phyloP scores from a whole-genome alignment of 176 grass and related monocot genomes.

The Pontederia paniculata region DNA sequence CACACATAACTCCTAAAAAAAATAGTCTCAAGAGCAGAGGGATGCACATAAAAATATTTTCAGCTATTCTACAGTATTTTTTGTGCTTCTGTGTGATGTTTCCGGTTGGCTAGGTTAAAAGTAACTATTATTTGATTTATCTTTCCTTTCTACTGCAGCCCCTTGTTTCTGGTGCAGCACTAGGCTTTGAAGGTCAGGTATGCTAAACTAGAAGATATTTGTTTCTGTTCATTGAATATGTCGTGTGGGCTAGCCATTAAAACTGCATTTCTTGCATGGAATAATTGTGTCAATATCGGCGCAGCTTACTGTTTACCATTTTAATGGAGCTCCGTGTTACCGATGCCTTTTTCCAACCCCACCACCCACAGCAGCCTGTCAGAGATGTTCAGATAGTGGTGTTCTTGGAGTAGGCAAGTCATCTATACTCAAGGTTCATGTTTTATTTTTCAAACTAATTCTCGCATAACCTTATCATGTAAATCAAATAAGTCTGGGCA shows the following conservation, averaged over 20 bases:
- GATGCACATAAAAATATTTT: no score
- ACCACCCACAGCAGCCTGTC: constrained; percentile 69
- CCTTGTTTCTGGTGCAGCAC: constrained; percentile 75
- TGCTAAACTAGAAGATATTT: constrained; percentile 6
- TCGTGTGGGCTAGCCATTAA: constrained; percentile 13
- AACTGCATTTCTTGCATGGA: neutral
- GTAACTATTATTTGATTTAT: neutral
- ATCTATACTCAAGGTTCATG: neutral
- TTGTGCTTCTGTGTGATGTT: neutral
- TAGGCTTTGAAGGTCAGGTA: constrained; percentile 97
- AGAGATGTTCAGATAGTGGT: constrained; percentile 87
- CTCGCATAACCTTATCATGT: neutral
- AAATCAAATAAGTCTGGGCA: neutral
- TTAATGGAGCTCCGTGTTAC: constrained; percentile 93
- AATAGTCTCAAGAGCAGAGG: no score
- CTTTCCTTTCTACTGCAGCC: constrained; percentile 41
- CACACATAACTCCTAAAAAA: no score
- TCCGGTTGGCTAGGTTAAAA: constrained; percentile 2
- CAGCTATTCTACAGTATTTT: neutral
- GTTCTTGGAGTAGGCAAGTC: constrained; percentile 88
- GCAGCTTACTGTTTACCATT: constrained; percentile 86
- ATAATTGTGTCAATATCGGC: constrained; percentile 4
- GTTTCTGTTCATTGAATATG: constrained; percentile 23
- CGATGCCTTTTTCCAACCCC: constrained; percentile 87
- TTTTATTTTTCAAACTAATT: neutral